phyloP scores from a whole-genome alignment of 1,284 basidiomycete genomes.

The Cutaneotrichosporon dermatis region DNA sequence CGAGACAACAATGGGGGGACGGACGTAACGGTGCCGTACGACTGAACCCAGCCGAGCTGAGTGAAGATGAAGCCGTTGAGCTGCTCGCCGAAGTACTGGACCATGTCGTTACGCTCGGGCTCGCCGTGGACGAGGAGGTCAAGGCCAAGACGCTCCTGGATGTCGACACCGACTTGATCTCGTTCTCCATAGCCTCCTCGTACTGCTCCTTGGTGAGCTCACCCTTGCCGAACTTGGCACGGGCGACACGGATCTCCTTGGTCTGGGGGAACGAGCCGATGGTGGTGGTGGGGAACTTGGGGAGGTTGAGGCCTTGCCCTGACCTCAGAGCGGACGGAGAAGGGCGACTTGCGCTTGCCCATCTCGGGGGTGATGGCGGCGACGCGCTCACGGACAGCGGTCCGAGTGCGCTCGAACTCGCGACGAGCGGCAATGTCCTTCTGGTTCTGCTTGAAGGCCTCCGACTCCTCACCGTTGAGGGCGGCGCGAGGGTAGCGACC shows the following conservation, averaged over 20 bases:
- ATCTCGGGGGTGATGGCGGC: constrained; percentile 82
- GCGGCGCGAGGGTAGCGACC: constrained; percentile 82
- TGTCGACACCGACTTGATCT: constrained; percentile 91
- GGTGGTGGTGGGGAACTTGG: constrained; percentile 97
- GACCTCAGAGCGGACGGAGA: constrained; percentile 84
- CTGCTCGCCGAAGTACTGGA: constrained; percentile 99
- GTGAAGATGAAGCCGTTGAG: constrained; percentile 80
- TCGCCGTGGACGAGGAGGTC: constrained; percentile 99
- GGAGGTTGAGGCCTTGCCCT: constrained; percentile 86
- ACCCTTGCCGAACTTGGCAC: constrained; percentile 89
- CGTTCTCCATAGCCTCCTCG: constrained; percentile 97
- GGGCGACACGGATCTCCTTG: constrained; percentile 95
- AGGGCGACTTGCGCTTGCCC: constrained; percentile 86
- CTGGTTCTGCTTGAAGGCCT: constrained; percentile 81
- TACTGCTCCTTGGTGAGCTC: constrained; percentile 86
- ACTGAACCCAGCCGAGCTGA: constrained; percentile 99
- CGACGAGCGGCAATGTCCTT: constrained; percentile 90
- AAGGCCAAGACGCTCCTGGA: constrained; percentile 95
- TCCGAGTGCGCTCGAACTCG: constrained; percentile 90
- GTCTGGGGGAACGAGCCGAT: constrained; percentile 99
- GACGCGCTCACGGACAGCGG: constrained; percentile 89
- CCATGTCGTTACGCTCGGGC: constrained; percentile 99
- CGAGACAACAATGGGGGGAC: constrained; percentile 97
- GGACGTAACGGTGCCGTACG: constrained; percentile 86
- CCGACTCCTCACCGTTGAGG: constrained; percentile 71